Conservation (phyloP, 2,329 filamentous ascomycete genomes). For the Diaporthe vaccinii region DNA sequence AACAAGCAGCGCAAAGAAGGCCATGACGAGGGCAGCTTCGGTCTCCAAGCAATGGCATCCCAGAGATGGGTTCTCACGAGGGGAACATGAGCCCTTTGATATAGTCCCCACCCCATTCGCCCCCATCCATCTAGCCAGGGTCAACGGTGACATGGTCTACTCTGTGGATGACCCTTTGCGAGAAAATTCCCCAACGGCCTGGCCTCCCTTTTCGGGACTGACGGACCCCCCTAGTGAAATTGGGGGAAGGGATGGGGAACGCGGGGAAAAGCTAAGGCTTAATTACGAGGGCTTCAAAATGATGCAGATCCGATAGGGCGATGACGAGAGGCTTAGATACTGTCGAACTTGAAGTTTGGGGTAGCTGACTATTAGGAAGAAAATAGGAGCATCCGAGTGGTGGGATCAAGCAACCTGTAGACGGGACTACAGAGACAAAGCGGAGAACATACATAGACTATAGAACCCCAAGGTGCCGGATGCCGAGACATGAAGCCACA, state of each 20-base stretch:
- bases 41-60: not conserved
- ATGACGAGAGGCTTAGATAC: too few relatives aligned
- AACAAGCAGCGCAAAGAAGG: not conserved
- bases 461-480: not conserved
- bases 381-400: not conserved
- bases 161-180: not conserved
- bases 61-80: not conserved
- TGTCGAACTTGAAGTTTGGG: not conserved
- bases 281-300: not conserved
- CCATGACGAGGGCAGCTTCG: not conserved
- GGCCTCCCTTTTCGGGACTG: not conserved
- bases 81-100: not conserved
- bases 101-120: conserved; percentile 4
- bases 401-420: not conserved
- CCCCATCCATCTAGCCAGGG: not conserved
- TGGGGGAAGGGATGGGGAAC: not conserved
- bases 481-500: not conserved
- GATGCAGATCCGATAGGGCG: not conserved
- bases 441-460: not conserved
- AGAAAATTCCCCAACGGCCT: not conserved
- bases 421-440: not conserved
- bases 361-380: not conserved
- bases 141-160: not conserved
- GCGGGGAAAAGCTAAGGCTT: conserved; percentile 19
- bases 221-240: not conserved